A percentile compares a stretch with the other conserved stretches of the same genome.
Conservation (phyloP, 2,329 filamentous ascomycete genomes). For the Fusarium sp. region DNA sequence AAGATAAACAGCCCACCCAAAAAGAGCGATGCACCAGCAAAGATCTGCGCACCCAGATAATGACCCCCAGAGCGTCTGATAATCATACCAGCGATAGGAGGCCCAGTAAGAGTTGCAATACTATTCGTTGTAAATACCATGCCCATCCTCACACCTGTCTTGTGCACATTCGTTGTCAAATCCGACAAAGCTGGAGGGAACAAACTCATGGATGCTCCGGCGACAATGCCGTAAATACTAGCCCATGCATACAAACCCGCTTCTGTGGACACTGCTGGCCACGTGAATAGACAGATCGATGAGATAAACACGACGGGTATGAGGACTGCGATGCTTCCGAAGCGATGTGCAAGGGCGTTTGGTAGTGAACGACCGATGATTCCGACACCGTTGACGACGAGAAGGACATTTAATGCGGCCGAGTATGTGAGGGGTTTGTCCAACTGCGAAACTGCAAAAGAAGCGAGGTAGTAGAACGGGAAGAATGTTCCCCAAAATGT, state of each 20-base stretch:
- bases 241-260: not conserved
- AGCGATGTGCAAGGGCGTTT: not conserved
- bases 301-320: not conserved
- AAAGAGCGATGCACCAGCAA: not conserved
- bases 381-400: slow-evolving; percentile 3
- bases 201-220: not conserved
- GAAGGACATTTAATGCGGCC: not conserved
- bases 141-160: not conserved
- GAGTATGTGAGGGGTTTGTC: not conserved
- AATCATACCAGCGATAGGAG: not conserved
- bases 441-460: slow-evolving; percentile 1
- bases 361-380: not conserved
- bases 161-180: not conserved
- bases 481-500: slow-evolving; percentile 7
- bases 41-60: not conserved
- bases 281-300: not conserved
- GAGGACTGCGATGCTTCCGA: not conserved
- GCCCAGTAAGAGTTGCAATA: not conserved
- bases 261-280: not conserved
- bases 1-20: not conserved
- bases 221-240: not conserved
- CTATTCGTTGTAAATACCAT: not conserved
- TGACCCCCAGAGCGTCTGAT: not conserved
- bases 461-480: slow-evolving; percentile 6
- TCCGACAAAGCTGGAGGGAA: not conserved